Conservation (phyloP, 495 filamentous ascomycete genomes). For the Xylaria bambusicola region DNA sequence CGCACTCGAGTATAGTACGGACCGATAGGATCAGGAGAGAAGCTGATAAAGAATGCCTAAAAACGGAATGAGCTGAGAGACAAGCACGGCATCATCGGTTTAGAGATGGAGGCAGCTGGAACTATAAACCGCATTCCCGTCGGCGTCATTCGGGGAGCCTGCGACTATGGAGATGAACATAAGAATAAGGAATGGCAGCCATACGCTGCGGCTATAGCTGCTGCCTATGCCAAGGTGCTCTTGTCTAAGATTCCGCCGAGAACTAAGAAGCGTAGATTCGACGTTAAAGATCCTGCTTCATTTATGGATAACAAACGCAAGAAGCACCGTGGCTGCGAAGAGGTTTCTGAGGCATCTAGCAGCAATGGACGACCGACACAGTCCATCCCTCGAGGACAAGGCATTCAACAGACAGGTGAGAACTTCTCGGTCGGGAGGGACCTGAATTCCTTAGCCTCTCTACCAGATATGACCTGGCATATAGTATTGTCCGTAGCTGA, state of each 20-base stretch:
- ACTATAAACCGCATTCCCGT: slow-evolving; percentile 33
- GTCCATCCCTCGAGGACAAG: too few relatives aligned
- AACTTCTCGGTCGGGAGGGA: too few relatives aligned
- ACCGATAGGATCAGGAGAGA: slow-evolving; percentile 34
- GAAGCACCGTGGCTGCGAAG: too few relatives aligned
- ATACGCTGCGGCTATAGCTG: slow-evolving; percentile 42
- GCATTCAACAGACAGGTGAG: too few relatives aligned
- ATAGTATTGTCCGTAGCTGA: too few relatives aligned
- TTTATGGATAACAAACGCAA: too few relatives aligned
- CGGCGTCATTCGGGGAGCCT: slow-evolving; percentile 42
- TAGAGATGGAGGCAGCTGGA: slow-evolving; percentile 34
- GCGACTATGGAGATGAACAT: slow-evolving; percentile 43
- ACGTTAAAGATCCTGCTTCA: too few relatives aligned
- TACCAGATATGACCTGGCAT: too few relatives aligned
- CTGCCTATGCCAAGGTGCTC: slow-evolving; percentile 43
- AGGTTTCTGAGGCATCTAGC: too few relatives aligned
- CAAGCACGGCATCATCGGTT: slow-evolving; percentile 25
- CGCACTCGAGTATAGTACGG: slow-evolving; percentile 35
- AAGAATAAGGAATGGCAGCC: slow-evolving; percentile 44
- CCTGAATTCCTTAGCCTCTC: too few relatives aligned
- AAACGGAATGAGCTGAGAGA: slow-evolving; percentile 30
- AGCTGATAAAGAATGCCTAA: slow-evolving; percentile 29
- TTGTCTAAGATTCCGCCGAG: slow-evolving; percentile 11
- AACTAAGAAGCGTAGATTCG: too few relatives aligned
- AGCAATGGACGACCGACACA: too few relatives aligned